Conservation (phyloP, 768 basidiomycete genomes). For the Lactarius pseudohatsudake region DNA sequence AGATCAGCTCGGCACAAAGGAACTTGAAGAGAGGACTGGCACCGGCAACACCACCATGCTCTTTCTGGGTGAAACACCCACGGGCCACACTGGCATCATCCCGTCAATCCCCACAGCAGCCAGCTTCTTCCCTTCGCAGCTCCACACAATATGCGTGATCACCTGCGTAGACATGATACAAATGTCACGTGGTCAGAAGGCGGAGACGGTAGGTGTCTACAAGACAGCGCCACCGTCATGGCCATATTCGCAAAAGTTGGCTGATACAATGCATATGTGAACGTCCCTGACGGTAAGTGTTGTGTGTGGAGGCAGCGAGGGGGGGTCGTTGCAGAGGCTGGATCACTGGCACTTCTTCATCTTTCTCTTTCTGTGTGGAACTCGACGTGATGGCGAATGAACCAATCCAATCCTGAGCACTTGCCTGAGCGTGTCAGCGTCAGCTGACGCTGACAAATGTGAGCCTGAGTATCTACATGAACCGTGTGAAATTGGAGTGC, state of each 20-base stretch:
- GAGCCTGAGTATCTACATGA: not conserved
- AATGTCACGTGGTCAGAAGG: conserved; percentile 75
- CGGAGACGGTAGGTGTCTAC: conserved; percentile 75
- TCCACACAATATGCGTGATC: conserved; percentile 82
- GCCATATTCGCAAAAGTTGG: conserved; percentile 11
- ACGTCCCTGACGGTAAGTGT: conserved; percentile 55
- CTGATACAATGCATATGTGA: conserved; percentile 54
- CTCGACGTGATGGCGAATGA: conserved; percentile 9
- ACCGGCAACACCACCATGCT: conserved; percentile 66
- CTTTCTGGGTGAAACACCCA: conserved; percentile 78
- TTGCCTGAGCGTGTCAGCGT: no score
- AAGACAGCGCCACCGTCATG: conserved; percentile 15
- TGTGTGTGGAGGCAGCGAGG: conserved; percentile 23
- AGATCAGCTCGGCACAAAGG: not conserved
- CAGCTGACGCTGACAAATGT: no score
- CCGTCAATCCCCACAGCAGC: conserved; percentile 84
- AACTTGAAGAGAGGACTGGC: not conserved
- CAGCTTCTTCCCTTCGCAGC: conserved; percentile 77
- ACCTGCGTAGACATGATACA: conserved; percentile 59
- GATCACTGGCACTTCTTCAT: conserved; percentile 14
- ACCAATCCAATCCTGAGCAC: no score
- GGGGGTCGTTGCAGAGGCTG: conserved; percentile 20
- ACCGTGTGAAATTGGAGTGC: no score
- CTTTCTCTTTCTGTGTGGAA: conserved; percentile 18
- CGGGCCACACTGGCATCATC: no score